Percentiles rank a stretch among this genome's conserved stretches.
Evolutionary conservation across 1,284 basidiomycete species (phyloP).

Genomic region (Heterobasidion occidentale): DNA sequence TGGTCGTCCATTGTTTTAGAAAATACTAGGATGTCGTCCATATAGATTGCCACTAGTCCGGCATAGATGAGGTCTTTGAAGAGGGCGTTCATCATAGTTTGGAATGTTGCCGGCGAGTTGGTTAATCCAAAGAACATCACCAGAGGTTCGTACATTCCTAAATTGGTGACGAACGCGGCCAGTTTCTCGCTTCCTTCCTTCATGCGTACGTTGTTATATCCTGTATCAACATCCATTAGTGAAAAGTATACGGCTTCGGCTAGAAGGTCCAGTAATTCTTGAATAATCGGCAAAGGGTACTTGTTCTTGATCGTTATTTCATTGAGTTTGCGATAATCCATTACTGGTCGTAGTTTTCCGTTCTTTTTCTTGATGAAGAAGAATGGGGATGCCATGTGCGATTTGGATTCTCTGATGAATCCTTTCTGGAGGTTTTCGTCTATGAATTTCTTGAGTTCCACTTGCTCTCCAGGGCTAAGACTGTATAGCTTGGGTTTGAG

Average conservation of each 20-base stretch:
- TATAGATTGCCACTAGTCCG: background rate
- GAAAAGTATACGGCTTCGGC: conserved; percentile 1
- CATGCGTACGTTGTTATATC: background rate
- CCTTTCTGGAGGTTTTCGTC: too few relatives aligned
- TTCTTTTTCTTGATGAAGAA: background rate
- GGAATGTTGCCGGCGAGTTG: background rate
- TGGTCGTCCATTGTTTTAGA: background rate
- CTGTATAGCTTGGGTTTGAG: background rate
- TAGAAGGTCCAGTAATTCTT: conserved; percentile 3
- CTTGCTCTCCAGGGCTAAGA: too few relatives aligned
- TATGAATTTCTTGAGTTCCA: too few relatives aligned
- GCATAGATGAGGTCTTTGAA: background rate
- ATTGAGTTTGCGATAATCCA: conserved; percentile 9
- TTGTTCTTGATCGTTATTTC: conserved; percentile 9
- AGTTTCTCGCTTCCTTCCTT: background rate
- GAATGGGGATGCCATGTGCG: background rate
- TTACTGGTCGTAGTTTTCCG: background rate
- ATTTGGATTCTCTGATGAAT: background rate
- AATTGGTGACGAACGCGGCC: background rate
- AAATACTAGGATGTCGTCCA: background rate
- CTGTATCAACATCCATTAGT: conserved; percentile 11
- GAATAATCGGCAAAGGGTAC: conserved; percentile 4
- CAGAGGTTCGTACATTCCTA: background rate
- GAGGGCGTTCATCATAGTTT: background rate
- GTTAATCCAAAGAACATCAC: background rate